Conservation (phyloP, 345 rosid genomes). For the Boechera retrofracta region DNA sequence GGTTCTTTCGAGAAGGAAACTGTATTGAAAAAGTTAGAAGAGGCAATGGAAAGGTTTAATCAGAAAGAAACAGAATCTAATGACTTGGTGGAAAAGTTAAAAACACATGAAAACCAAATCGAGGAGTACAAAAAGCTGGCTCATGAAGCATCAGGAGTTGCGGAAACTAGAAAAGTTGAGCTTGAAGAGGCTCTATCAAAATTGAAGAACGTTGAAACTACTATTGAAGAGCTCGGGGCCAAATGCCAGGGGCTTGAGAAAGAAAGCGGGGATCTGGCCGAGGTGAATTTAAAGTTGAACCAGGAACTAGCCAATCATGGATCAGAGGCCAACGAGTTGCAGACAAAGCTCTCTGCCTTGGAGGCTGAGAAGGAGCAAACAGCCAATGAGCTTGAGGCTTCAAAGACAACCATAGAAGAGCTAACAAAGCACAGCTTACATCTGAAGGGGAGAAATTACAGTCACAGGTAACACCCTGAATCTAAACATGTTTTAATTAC, state of each 20-base stretch:
- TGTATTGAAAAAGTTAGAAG: conserved; percentile 58
- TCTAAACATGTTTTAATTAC: not conserved
- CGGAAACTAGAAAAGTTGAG: conserved; percentile 64
- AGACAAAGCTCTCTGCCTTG: conserved; percentile 56
- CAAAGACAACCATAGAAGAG: conserved; percentile 71
- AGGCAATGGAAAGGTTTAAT: conserved; percentile 56
- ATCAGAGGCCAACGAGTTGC: conserved; percentile 62
- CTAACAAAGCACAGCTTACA: conserved; percentile 60
- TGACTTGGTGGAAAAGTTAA: conserved; percentile 66
- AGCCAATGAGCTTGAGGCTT: conserved; percentile 59
- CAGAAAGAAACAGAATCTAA: conserved; percentile 63
- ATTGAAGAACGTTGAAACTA: conserved; percentile 63
- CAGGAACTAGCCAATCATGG: conserved; percentile 72
- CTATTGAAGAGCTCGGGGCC: conserved; percentile 63
- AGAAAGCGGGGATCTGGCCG: conserved; percentile 77
- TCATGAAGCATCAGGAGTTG: conserved; percentile 58
- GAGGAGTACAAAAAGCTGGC: conserved; percentile 60
- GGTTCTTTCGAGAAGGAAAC: conserved; percentile 73
- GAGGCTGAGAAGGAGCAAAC: conserved; percentile 68
- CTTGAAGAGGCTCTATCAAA: conserved; percentile 66
- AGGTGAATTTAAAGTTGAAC: conserved; percentile 74
- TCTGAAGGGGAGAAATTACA: conserved; percentile 74
- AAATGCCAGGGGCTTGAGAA: conserved; percentile 68
- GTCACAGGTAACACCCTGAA: conserved; percentile 64
- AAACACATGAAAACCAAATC: conserved; percentile 60